phyloP scores from a whole-genome alignment of 768 basidiomycete species.

The Trametes maxima region DNA sequence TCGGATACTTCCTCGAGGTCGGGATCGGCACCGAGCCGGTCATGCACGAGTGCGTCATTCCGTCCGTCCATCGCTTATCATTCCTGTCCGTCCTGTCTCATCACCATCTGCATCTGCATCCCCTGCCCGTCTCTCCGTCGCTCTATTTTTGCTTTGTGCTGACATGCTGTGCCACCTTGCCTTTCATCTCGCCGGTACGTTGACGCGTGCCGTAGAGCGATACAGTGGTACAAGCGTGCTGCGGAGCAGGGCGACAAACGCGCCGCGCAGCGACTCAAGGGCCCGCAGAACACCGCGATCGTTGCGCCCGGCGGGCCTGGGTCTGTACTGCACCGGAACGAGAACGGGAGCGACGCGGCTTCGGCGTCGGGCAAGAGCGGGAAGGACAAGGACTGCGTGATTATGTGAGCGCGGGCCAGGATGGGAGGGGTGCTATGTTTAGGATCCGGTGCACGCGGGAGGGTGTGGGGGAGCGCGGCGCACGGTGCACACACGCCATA shows the following conservation, averaged over 20 bases:
- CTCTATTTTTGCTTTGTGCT: background rate
- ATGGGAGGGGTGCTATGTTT: background rate
- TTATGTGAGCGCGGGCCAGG: slow-evolving; percentile 60
- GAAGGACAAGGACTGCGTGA: slow-evolving; percentile 82
- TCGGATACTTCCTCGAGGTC: slow-evolving; percentile 96
- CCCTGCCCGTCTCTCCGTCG: background rate
- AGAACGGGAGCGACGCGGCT: slow-evolving; percentile 38
- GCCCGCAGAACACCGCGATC: slow-evolving; percentile 55
- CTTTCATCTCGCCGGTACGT: background rate
- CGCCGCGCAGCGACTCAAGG: slow-evolving; percentile 79
- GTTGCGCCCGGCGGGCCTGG: slow-evolving; percentile 62
- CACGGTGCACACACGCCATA: background rate
- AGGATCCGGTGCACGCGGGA: background rate
- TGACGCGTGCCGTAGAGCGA: slow-evolving; percentile 49
- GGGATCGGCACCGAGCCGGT: slow-evolving; percentile 81
- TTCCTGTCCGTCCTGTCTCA: background rate
- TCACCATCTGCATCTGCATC: no score
- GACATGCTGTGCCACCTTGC: slow-evolving; percentile 12
- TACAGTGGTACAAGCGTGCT: slow-evolving; percentile 84
- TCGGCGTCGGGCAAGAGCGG: slow-evolving; percentile 46
- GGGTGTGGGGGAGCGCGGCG: background rate
- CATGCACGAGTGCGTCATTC: slow-evolving; percentile 59
- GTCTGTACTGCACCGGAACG: slow-evolving; percentile 60
- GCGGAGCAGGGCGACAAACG: slow-evolving; percentile 94
- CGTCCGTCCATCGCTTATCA: slow-evolving; percentile 10